These are phyloP conservation scores for Pichia rugopelliculosa DNA, from an alignment of 805 yeast genomes.

Conservation along the genomic window DNA sequence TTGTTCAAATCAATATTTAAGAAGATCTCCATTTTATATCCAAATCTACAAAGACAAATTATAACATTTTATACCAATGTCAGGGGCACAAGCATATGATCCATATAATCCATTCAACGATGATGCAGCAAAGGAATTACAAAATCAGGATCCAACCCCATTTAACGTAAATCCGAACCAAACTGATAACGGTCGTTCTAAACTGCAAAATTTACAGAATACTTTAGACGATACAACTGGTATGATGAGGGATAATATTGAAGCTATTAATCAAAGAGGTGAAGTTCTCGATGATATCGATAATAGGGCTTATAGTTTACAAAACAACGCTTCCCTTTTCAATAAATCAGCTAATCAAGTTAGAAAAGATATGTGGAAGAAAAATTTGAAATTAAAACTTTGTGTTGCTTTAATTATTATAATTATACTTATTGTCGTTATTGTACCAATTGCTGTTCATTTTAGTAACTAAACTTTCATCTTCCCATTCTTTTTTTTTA, in stretches of 20 bases:
- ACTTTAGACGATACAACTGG: conserved; percentile 76
- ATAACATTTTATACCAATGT: conserved; percentile 15
- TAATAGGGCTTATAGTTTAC: conserved; percentile 87
- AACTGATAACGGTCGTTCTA: conserved; percentile 13
- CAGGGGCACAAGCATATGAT: conserved; percentile 29
- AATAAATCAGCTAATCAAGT: conserved; percentile 96
- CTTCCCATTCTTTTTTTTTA: neutral
- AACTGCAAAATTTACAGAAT: conserved; percentile 26
- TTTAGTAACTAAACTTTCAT: conserved; percentile 37
- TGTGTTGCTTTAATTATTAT: conserved; percentile 77
- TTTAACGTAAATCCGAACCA: neutral
- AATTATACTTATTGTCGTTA: conserved; percentile 73
- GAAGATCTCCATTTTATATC: neutral
- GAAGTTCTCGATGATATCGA: conserved; percentile 88
- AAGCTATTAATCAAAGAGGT: conserved; percentile 91
- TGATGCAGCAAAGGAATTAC: conserved; percentile 24
- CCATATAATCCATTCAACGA: conserved; percentile 29
- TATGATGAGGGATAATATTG: conserved; percentile 94
- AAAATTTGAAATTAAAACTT: conserved; percentile 92
- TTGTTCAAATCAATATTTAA: neutral
- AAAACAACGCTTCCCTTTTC: conserved; percentile 88
- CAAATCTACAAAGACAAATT: neutral
- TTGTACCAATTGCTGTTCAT: conserved; percentile 91
- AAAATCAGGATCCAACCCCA: conserved; percentile 12
- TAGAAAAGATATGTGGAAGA: conserved; percentile 99